phyloP scores from a whole-genome alignment of 192 early-diverging fungal species.

The Umbelopsis vinacea region DNA sequence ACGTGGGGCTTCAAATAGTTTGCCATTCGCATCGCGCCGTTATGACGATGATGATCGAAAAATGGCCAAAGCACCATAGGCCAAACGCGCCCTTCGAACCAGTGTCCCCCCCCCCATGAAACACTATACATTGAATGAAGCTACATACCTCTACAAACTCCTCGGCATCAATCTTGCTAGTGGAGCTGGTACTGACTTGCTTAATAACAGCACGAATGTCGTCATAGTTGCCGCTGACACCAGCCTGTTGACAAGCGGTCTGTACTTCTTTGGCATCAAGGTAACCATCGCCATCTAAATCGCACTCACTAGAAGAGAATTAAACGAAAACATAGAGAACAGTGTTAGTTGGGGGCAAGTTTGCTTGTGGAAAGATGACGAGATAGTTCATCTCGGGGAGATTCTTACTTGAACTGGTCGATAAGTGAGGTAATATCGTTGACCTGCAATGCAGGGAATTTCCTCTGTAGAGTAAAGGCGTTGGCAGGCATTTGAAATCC shows the following conservation, averaged over 20 bases:
- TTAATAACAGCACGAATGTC: slow-evolving; percentile 73
- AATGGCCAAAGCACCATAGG: no score
- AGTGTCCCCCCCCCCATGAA: neutral
- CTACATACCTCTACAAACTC: slow-evolving; percentile 77
- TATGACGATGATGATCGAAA: no score
- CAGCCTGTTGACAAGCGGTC: slow-evolving; percentile 65
- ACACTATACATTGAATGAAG: neutral
- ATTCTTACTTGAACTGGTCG: slow-evolving; percentile 54
- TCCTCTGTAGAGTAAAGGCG: slow-evolving; percentile 55
- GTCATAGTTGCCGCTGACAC: slow-evolving; percentile 72
- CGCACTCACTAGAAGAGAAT: slow-evolving; percentile 49
- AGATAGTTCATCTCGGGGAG: neutral
- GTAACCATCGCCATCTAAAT: slow-evolving; percentile 70
- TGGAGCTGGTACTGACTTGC: slow-evolving; percentile 67
- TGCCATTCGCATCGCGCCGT: no score
- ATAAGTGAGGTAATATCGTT: slow-evolving; percentile 57
- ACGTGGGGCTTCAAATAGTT: no score
- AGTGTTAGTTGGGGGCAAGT: neutral
- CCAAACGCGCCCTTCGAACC: no score
- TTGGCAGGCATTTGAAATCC: slow-evolving; percentile 51
- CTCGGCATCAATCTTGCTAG: slow-evolving; percentile 75
- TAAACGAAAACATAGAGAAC: neutral
- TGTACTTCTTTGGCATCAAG: slow-evolving; percentile 71
- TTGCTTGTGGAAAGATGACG: neutral
- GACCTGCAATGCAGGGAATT: slow-evolving; percentile 52